Evolutionary conservation across 1,284 basidiomycete species (phyloP).

Genomic region (Pyrrhoderma lamaoense): DNA sequence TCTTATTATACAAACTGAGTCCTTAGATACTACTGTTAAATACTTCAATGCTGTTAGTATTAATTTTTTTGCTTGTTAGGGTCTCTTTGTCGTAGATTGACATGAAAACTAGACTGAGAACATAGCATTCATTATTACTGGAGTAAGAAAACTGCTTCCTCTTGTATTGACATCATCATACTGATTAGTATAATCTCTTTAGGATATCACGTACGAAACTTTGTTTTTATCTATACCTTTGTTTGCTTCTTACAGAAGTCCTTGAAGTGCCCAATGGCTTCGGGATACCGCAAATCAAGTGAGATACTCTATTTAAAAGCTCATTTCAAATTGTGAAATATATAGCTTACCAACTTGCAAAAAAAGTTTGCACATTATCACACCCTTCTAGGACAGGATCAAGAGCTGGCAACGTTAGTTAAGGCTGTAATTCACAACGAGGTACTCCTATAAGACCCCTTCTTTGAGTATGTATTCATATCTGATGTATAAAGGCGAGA

Average conservation of each 20-base stretch:
- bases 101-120: constrained; percentile 45
- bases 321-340: constrained; percentile 17
- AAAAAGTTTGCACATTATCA: constrained; percentile 71
- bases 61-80: constrained; percentile 4
- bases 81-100: constrained; percentile 1
- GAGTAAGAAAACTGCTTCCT: constrained; percentile 34
- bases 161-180: neutral
- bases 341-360: too few relatives aligned
- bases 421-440: constrained; percentile 74
- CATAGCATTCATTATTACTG: constrained; percentile 69
- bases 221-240: neutral
- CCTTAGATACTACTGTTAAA: constrained; percentile 63
- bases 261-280: constrained; percentile 40
- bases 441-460: constrained; percentile 9
- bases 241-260: neutral
- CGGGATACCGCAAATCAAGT: constrained; percentile 74
- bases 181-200: constrained; percentile 11
- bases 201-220: constrained; percentile 57
- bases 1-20: neutral
- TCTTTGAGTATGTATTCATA: neutral
- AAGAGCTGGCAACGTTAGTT: constrained; percentile 51
- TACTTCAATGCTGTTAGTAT: constrained; percentile 52
- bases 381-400: constrained; percentile 47
- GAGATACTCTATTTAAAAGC: constrained; percentile 12
- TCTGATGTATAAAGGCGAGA: constrained; percentile 34